These are phyloP conservation scores for Fusarium fracticaudum DNA, from an alignment of 2,329 filamentous ascomycete species.

Conservation along the genomic window DNA sequence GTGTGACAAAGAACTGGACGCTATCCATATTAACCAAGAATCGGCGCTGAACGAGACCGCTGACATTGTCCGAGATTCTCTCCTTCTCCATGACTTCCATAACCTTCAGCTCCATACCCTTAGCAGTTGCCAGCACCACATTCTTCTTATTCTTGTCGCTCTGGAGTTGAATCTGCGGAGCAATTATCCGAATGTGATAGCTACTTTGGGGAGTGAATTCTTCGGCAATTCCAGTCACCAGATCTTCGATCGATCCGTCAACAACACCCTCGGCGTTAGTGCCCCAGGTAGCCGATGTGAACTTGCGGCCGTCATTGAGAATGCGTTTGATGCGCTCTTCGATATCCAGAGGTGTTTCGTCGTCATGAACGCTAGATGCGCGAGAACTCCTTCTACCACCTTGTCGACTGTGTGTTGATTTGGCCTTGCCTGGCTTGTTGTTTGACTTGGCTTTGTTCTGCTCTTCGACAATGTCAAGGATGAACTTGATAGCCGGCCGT, in stretches of 20 bases:
- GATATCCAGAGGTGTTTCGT: slow-evolving; percentile 71
- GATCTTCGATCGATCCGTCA: slow-evolving; percentile 65
- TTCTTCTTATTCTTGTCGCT: slow-evolving; percentile 98
- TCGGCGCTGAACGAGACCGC: slow-evolving; percentile 91
- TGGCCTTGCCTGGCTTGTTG: slow-evolving; percentile 43
- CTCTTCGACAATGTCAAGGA: slow-evolving; percentile 96
- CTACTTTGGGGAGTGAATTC: slow-evolving; percentile 93
- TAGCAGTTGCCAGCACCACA: slow-evolving; percentile 94
- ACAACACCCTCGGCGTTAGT: slow-evolving; percentile 47
- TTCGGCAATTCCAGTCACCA: slow-evolving; percentile 80
- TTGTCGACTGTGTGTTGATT: slow-evolving; percentile 42
- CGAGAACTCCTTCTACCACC: slow-evolving; percentile 48
- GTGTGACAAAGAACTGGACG: slow-evolving; percentile 97
- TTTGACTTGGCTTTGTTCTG: slow-evolving; percentile 76
- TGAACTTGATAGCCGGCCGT: slow-evolving; percentile 94
- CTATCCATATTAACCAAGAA: slow-evolving; percentile 97
- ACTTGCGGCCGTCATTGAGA: slow-evolving; percentile 83
- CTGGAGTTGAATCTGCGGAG: slow-evolving; percentile 96
- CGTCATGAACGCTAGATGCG: slow-evolving; percentile 57
- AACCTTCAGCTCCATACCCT: slow-evolving; percentile 98
- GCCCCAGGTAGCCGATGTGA: slow-evolving; percentile 62
- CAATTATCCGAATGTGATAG: slow-evolving; percentile 94
- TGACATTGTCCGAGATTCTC: slow-evolving; percentile 89
- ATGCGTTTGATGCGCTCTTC: slow-evolving; percentile 89
- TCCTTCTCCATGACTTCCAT: slow-evolving; percentile 98